Evolutionary conservation across 139 green algal species (phyloP).

Genomic region (Coelastrella sp.): DNA sequence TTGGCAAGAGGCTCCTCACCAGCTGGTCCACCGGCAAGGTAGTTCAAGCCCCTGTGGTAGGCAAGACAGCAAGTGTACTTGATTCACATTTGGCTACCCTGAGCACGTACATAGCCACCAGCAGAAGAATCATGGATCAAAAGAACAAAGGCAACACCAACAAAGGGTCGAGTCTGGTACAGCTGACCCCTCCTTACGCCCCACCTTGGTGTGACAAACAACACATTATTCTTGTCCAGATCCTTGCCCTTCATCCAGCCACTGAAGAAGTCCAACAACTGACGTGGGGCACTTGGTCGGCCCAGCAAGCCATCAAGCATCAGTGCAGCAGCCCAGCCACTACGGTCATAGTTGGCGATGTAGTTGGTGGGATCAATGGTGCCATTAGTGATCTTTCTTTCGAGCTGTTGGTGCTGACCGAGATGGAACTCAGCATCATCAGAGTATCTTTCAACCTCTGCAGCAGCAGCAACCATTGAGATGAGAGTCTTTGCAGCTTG

Average conservation of each 20-base stretch:
- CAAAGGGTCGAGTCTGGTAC: too few species aligned
- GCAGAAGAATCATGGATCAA: too few species aligned
- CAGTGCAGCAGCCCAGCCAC: background rate
- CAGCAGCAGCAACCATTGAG: too few species aligned
- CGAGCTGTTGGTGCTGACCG: background rate
- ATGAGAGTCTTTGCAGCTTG: too few species aligned
- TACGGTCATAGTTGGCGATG: conserved; percentile 39
- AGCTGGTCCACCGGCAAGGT: background rate
- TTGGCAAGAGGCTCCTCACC: conserved; percentile 4
- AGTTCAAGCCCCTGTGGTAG: background rate
- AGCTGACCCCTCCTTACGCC: background rate
- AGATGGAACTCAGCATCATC: conserved; percentile 28
- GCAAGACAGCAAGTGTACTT: background rate
- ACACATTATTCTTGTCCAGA: background rate
- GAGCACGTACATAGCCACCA: too few species aligned
- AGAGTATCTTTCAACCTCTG: too few species aligned
- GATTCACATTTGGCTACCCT: too few species aligned
- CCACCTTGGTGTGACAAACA: conserved; percentile 23
- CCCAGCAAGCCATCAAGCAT: background rate
- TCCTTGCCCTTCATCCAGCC: conserved; percentile 26
- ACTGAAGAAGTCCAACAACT: conserved; percentile 23
- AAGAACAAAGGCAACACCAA: too few species aligned
- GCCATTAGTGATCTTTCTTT: background rate
- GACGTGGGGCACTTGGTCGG: background rate
- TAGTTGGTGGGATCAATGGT: conserved; percentile 11